A percentile compares a stretch with the other conserved stretches of the same genome.
Conservation (phyloP, 495 filamentous ascomycete species). For the Tirmania nivea region DNA sequence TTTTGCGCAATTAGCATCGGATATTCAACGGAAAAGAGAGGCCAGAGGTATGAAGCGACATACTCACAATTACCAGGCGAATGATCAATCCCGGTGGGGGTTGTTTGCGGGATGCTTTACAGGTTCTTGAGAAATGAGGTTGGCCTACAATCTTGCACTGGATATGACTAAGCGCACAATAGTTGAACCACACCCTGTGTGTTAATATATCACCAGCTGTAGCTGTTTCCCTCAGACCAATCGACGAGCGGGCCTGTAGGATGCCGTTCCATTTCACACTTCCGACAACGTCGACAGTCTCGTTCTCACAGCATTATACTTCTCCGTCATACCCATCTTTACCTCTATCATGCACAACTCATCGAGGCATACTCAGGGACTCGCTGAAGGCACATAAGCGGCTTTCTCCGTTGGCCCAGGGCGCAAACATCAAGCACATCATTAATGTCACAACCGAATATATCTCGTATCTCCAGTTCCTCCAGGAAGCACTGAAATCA, state of each 20-base stretch:
- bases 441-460: conserved; percentile 30
- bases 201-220: too few species aligned
- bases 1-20: too few species aligned
- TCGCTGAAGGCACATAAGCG: conserved; percentile 66
- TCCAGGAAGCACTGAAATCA: conserved; percentile 21
- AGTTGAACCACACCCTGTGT: too few species aligned
- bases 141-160: too few species aligned
- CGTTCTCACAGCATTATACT: conserved; percentile 48
- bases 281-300: conserved; percentile 64
- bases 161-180: too few species aligned
- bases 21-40: too few species aligned
- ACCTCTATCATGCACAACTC: conserved; percentile 50
- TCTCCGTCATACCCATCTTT: conserved; percentile 65
- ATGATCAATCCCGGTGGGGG: too few species aligned
- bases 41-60: too few species aligned
- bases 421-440: conserved; percentile 41
- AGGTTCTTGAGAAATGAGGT: too few species aligned
- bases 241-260: not conserved
- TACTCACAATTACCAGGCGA: too few species aligned
- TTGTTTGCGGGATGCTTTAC: too few species aligned
- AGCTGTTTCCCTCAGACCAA: too few species aligned
- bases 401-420: conserved; percentile 41
- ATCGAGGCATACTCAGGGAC: conserved; percentile 54
- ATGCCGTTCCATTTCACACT: conserved; percentile 78
- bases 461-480: conserved; percentile 47